Conservation (phyloP, 768 basidiomycete species). For the Sarcomyxa edulis region DNA sequence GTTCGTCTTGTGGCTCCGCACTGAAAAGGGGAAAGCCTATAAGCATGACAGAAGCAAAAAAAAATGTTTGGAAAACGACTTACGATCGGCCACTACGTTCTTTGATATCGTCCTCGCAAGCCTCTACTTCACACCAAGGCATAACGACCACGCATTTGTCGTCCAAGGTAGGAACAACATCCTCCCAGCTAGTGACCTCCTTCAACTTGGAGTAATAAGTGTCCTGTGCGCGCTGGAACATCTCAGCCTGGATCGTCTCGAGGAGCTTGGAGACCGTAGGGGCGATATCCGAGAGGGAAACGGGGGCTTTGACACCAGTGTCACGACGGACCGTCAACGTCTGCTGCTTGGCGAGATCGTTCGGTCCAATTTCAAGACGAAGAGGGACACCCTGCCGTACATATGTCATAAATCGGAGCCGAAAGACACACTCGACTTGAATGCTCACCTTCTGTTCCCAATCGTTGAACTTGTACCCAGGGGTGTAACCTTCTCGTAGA, state of each 20-base stretch:
- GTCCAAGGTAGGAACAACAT: constrained; percentile 89
- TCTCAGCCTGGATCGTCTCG: constrained; percentile 82
- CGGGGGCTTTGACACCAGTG: constrained; percentile 40
- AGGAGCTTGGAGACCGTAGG: constrained; percentile 61
- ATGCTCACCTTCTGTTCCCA: constrained; percentile 90
- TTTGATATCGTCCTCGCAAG: constrained; percentile 98
- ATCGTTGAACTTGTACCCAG: constrained; percentile 98
- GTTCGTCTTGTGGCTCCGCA: constrained; percentile 85
- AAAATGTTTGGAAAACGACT: constrained; percentile 21
- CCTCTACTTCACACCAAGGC: constrained; percentile 93
- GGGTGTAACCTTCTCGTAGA: constrained; percentile 92
- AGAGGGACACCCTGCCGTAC: constrained; percentile 81
- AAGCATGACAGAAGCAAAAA: constrained; percentile 7
- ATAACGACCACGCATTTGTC: constrained; percentile 81
- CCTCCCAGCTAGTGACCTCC: constrained; percentile 82
- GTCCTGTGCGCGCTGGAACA: constrained; percentile 76
- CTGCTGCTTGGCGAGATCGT: constrained; percentile 80
- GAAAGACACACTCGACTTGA: not conserved
- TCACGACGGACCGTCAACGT: constrained; percentile 81
- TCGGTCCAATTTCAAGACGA: constrained; percentile 94
- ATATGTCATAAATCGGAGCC: constrained; percentile 5
- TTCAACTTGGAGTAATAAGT: constrained; percentile 68
- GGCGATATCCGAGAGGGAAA: constrained; percentile 35
- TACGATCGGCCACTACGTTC: constrained; percentile 84
- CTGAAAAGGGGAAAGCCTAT: constrained; percentile 35